Evolutionary conservation across 345 rosid genomes (phyloP), one percentile per base, ranked within the genome.

Genomic region (Erysimum cheiranthoides): DNA sequence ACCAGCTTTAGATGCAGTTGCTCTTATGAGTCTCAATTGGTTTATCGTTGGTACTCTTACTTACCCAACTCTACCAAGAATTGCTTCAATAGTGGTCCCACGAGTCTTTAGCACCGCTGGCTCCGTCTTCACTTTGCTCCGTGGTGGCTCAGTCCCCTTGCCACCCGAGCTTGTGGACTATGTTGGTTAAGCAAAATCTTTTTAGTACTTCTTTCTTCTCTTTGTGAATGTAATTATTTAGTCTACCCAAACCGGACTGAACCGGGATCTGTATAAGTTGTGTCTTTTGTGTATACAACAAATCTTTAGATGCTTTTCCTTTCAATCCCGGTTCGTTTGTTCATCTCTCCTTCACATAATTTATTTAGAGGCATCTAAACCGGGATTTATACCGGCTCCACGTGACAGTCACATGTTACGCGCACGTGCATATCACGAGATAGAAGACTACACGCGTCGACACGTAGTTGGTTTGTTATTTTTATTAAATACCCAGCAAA

Each of bases 11-110:
- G 92, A 94, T 71, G 97, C 93, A 3, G 84, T 89, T 46, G 92
- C 96, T 42, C 82, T 94, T 39, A 68, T 94, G 79, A 94, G 92
- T 82, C 80, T 94, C 59, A 92, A 92, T 62, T 90, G 95, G 88
- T 94, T 94, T 78, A 73, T 92, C 8, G 86, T 94, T 0, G 97
- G 97, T 47, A 79, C 87, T 0, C 93, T 94, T 10, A 83, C 90
- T 30, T 92, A 83, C 71, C 97, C 93, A 0, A 78, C 86, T 9
- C 56, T 94, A 27, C 96, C 96, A 0, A 86, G 72, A 79, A 56
- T 88, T 28, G 85, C 81, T 28, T 80, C 79, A 6, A 61, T 82
- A 28, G 70, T 88, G 32, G 82, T 73, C 18, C 86, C 83, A 0
- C 58, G 64, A 32, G 50, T 78, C 6, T 12, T 66, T 12, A 66